Evolutionary conservation across 2,329 filamentous ascomycete genomes (phyloP), one percentile per base, ranked within the genome.

Genomic region (Cylindrodendrum hubeiense): DNA sequence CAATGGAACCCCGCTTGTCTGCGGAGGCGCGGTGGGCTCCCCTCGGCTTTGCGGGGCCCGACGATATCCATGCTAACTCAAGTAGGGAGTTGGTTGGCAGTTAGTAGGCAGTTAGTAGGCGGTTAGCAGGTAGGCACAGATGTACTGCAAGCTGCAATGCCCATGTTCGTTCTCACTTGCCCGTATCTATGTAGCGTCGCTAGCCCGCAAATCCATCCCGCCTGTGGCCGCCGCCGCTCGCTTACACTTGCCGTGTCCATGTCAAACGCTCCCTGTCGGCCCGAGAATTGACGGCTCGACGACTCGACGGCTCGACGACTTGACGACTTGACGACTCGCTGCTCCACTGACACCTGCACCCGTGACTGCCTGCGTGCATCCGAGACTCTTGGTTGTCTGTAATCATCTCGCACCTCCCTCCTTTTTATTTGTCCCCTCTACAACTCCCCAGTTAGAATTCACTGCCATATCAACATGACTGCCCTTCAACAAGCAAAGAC

Each of bases 401-500:
- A 15, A 28, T 33, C 28, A 13, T 50, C 44, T 47, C 22, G 3
- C 47, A 33, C 13, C 28, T 33, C 19, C 3, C 28, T 21, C n/a
- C 9, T 50, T n/a, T 33, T 58, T 19, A 5, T n/a, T n/a, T 17
- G 12, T 33, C 21, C 13, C 8, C 10, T 37, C 21, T 50, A 50
- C 28, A 50, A 6, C n/a, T 41, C 21, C 22, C 15, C 10, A 17
- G 15, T 46, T 24, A 54, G 5, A 13, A n/a, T 22, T 21, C 19
- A 17, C 19, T 10, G 17, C 8, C 8, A 41, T 1, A 37, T 28
- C 15, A 10, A 22, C 9, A 65, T 65, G 62, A 52, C 57, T 7
- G 37, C 50, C 13, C 26, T 57, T 19, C 51, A 61, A 24, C 37
- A 57, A 17, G 5, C 46, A 6, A 56, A 52, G 52, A 52, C 62